phyloP scores from a whole-genome alignment of 495 filamentous ascomycete genomes.

The Penicillium robsamsonii region DNA sequence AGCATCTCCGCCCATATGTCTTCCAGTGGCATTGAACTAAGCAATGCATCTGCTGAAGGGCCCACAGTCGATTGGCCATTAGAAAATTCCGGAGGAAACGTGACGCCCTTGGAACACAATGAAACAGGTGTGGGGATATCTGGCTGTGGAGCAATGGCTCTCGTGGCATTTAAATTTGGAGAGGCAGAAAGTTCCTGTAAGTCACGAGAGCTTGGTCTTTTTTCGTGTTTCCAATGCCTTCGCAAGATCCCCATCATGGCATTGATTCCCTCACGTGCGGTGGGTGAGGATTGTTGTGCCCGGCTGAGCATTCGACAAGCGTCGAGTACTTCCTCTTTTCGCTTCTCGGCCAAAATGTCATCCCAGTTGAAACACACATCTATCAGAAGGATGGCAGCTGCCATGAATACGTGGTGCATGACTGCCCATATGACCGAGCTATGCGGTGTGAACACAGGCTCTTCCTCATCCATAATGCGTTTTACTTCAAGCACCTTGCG shows the following conservation, averaged over 20 bases:
- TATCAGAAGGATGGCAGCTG: slow-evolving; percentile 45
- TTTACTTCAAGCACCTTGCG: slow-evolving; percentile 42
- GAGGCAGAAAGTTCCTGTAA: not conserved
- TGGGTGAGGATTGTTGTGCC: slow-evolving; percentile 32
- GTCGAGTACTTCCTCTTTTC: slow-evolving; percentile 40
- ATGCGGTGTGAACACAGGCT: slow-evolving; percentile 25
- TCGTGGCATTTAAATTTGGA: not conserved
- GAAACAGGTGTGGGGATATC: not conserved
- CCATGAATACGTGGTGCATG: slow-evolving; percentile 48
- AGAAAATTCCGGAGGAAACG: not conserved
- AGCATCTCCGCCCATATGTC: slow-evolving; percentile 40
- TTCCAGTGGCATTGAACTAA: slow-evolving; percentile 22
- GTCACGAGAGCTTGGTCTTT: slow-evolving; percentile 4
- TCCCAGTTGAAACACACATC: slow-evolving; percentile 48
- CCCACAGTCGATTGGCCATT: not conserved
- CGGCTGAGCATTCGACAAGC: slow-evolving; percentile 46
- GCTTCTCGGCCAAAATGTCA: slow-evolving; percentile 40
- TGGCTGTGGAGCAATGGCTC: not conserved
- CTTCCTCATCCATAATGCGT: slow-evolving; percentile 41
- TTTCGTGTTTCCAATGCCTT: slow-evolving; percentile 32
- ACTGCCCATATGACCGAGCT: slow-evolving; percentile 37
- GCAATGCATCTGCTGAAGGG: not conserved
- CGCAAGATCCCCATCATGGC: slow-evolving; percentile 39
- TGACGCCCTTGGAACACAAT: not conserved
- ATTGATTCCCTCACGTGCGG: slow-evolving; percentile 34